Percentiles rank a stretch among this genome's conserved stretches.
Evolutionary conservation across 345 rosid species (phyloP).

Genomic region (Abelmoschus esculentus): DNA sequence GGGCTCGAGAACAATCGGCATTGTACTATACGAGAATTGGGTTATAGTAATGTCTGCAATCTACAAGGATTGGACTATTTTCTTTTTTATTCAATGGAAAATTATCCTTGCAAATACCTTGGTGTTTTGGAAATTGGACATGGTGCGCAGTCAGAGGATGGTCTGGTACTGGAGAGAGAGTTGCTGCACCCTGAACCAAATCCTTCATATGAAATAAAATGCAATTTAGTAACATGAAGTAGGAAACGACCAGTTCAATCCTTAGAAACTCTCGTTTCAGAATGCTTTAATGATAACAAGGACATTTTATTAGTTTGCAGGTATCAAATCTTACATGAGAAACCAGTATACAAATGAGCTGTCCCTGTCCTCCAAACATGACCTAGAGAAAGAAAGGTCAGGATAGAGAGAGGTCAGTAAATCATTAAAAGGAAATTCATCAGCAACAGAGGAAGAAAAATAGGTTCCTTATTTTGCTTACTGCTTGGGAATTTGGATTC

Average conservation of each 20-base stretch:
- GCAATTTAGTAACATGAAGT: slow-evolving; percentile 3
- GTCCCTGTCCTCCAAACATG: slow-evolving; percentile 62
- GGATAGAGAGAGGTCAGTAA: slow-evolving; percentile 6
- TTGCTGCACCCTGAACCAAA: slow-evolving; percentile 41
- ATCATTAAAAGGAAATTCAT: slow-evolving; percentile 5
- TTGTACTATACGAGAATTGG: not conserved
- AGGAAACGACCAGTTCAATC: not conserved
- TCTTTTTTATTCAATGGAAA: not conserved
- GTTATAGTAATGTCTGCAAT: not conserved
- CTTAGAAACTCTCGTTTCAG: not conserved
- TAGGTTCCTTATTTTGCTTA: slow-evolving; percentile 20
- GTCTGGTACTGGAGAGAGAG: slow-evolving; percentile 37
- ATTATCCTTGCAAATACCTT: not conserved
- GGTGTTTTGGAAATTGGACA: slow-evolving; percentile 40
- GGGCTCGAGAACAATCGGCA: not conserved
- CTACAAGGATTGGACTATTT: not conserved
- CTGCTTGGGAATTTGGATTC: slow-evolving; percentile 57
- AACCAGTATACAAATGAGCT: slow-evolving; percentile 64
- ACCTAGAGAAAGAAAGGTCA: slow-evolving; percentile 32
- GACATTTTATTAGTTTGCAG: not conserved
- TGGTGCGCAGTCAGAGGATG: slow-evolving; percentile 45
- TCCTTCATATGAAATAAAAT: slow-evolving; percentile 35
- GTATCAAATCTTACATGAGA: slow-evolving; percentile 47
- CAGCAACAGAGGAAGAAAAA: not conserved
- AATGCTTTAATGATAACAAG: slow-evolving; percentile 7